Evolutionary conservation across 805 yeast species (phyloP), one percentile per base, ranked within the genome.

Genomic region (Saturnispora halmiae): DNA sequence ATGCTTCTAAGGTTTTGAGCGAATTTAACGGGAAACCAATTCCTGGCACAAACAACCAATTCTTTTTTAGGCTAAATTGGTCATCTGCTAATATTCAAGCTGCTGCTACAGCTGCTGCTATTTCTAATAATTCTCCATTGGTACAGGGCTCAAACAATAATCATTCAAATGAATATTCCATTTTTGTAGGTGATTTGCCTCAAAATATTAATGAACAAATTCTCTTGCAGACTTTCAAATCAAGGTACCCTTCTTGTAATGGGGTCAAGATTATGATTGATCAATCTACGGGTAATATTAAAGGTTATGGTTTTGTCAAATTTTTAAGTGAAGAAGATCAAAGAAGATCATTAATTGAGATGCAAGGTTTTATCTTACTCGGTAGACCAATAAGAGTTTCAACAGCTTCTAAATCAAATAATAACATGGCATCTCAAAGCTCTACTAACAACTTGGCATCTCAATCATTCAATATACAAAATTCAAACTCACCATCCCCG

Each of bases 231-330:
- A 66, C 74, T 32, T 87, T 88, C 62, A 77, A 75, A 45, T 61
- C 75, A 4, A 72, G 76, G 44, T 87, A 74, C 55, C 79, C 88
- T 2, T 81, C 88, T 6, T 76, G 85, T 40, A 70, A 77, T 39
- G 78, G 80, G 49, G 92, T 79, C 6, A 85, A 82, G 53, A 75
- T 87, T 46, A 85, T 87, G 78, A 59, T 72, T 36, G 95, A 87
- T 58, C 78, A 76, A 29, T 55, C 60, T 10, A 77, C 94, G 1
- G 79, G 80, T 24, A 69, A 69, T 36, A 74, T 90, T 6, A 78
- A 83, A 54, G 95, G 95, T 10, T 87, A 82, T 59, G 96, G 96
- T 2, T 88, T 88, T 64, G 84, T 86, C n/a, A 75, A 84, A 46
- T 86, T 87, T 55, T 53, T 67, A 27, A 70, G 70, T 43, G 78